Conservation (phyloP, 768 basidiomycete genomes). For the Obba rivulosa region DNA sequence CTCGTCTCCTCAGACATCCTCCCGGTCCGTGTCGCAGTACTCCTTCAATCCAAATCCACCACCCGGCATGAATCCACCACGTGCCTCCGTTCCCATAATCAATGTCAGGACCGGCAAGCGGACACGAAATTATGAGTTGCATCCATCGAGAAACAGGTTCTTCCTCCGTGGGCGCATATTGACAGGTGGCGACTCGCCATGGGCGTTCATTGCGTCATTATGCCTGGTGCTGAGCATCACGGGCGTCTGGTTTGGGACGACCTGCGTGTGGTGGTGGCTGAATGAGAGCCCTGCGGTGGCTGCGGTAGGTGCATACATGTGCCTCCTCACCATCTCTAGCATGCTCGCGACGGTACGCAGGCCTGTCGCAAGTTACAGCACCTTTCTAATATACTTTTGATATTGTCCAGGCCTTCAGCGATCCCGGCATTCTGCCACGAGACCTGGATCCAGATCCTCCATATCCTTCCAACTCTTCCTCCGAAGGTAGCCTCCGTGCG, state of each 20-base stretch:
- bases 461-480: conserved; percentile 54
- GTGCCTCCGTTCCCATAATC: conserved; percentile 28
- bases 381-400: background rate
- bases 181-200: conserved; percentile 82
- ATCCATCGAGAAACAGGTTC: conserved; percentile 74
- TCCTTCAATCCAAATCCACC: conserved; percentile 25
- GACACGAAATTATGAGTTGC: conserved; percentile 53
- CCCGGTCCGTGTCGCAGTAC: conserved; percentile 15
- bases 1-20: conserved; percentile 13
- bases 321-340: conserved; percentile 60
- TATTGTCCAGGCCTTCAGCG: conserved; percentile 58
- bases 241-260: conserved; percentile 84
- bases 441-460: conserved; percentile 85
- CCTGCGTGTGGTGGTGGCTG: conserved; percentile 86
- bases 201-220: conserved; percentile 71
- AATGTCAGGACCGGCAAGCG: conserved; percentile 32
- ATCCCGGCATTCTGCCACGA: conserved; percentile 88
- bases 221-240: conserved; percentile 58
- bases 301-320: conserved; percentile 56
- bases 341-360: conserved; percentile 68
- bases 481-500: conserved; percentile 53
- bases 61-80: conserved; percentile 24
- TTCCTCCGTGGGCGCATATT: conserved; percentile 67
- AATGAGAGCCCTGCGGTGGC: conserved; percentile 70
- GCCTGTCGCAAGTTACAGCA: background rate